Percentiles rank a stretch among this genome's conserved stretches.
phyloP scores from a whole-genome alignment of 768 basidiomycete genomes.

The Hydnum rufescens region DNA sequence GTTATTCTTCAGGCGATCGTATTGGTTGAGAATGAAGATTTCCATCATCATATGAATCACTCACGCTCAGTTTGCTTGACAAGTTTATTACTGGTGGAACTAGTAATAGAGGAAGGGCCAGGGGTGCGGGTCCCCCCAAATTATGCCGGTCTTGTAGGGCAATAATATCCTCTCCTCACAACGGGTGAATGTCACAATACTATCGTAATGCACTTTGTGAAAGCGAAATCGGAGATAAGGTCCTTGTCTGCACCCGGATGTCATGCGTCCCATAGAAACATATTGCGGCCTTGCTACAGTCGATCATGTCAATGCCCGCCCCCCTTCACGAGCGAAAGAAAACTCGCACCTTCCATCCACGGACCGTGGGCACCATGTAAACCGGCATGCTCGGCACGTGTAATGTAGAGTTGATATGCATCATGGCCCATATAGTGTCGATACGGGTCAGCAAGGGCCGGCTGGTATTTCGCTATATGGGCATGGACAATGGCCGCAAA shows the following conservation, averaged over 20 bases:
- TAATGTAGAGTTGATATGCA: slow-evolving; percentile 62
- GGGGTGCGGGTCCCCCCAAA: slow-evolving; percentile 15
- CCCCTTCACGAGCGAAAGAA: slow-evolving; percentile 1
- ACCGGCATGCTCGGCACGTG: slow-evolving; percentile 72
- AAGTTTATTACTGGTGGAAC: not conserved
- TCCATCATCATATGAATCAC: slow-evolving; percentile 18
- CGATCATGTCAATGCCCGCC: slow-evolving; percentile 4
- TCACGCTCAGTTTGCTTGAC: not conserved
- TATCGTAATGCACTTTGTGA: slow-evolving; percentile 42
- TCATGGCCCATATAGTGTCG: slow-evolving; percentile 40
- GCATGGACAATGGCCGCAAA: no score
- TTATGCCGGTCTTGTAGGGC: slow-evolving; percentile 83
- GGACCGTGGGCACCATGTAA: slow-evolving; percentile 59
- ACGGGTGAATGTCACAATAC: not conserved
- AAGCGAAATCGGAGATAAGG: slow-evolving; percentile 64
- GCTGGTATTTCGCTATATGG: no score
- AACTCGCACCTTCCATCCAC: slow-evolving; percentile 45
- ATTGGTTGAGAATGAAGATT: not conserved
- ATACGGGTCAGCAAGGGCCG: no score
- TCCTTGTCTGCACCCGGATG: slow-evolving; percentile 45
- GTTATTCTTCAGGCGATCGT: not conserved
- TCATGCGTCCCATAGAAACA: slow-evolving; percentile 70
- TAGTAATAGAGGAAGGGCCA: slow-evolving; percentile 18
- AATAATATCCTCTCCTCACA: slow-evolving; percentile 60
- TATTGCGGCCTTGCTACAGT: slow-evolving; percentile 68